These are phyloP conservation scores for Termitomyces bulborhizus DNA, from an alignment of 768 basidiomycete species.

Conservation along the genomic window DNA sequence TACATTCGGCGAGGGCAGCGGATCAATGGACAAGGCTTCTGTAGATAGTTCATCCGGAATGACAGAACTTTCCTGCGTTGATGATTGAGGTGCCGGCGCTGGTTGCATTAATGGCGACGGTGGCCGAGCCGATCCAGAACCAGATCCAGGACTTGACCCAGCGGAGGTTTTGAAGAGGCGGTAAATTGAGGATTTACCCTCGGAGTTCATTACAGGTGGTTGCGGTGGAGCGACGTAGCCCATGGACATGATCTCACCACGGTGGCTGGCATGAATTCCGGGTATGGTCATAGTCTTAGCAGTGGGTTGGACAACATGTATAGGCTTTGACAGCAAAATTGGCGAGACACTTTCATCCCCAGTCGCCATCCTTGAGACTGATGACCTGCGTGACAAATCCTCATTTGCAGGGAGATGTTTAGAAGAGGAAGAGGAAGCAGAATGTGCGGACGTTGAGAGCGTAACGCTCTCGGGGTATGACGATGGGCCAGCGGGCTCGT, in stretches of 20 bases:
- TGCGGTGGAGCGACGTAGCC: conserved; percentile 57
- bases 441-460: conserved; percentile 11
- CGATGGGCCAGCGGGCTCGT: background rate
- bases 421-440: conserved; percentile 19
- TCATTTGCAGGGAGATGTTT: conserved; percentile 10
- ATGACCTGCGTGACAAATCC: conserved; percentile 16
- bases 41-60: background rate
- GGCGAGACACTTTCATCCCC: conserved; percentile 25
- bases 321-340: conserved; percentile 24
- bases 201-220: conserved; percentile 24
- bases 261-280: conserved; percentile 79
- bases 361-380: conserved; percentile 27
- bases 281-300: conserved; percentile 83
- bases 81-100: conserved; percentile 3
- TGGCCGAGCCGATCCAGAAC: conserved; percentile 9
- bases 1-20: background rate
- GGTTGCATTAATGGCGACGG: conserved; percentile 3
- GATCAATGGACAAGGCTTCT: conserved; percentile 1
- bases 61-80: conserved; percentile 8
- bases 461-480: conserved; percentile 14
- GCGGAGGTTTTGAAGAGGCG: conserved; percentile 65
- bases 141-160: conserved; percentile 8
- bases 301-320: conserved; percentile 73
- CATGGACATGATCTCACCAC: conserved; percentile 82
- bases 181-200: conserved; percentile 54